Percentiles rank a stretch among this genome's conserved stretches.
These are phyloP conservation scores for Phytopythium cucurbitacearum DNA, from an alignment of 352 stramenopile genomes.

Conservation along the genomic window DNA sequence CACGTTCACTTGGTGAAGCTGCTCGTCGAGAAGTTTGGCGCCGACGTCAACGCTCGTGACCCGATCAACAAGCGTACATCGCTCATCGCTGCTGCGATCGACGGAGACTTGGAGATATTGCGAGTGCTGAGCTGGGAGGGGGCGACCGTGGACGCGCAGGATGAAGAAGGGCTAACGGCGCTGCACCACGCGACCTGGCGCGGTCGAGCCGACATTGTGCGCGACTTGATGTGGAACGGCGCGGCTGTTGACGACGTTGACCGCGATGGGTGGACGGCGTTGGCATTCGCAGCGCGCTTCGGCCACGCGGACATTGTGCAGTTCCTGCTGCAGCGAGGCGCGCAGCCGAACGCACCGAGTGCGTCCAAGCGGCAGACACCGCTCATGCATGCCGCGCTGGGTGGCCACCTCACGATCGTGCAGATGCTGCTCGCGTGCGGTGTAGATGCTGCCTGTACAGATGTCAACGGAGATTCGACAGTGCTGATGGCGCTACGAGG, in stretches of 20 bases:
- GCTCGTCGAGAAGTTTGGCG: not conserved
- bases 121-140: not conserved
- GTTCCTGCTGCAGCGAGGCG: not conserved
- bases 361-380: not conserved
- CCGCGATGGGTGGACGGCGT: conserved; percentile 1
- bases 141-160: not conserved
- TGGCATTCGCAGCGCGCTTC: conserved; percentile 1
- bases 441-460: not conserved
- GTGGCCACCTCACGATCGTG: conserved; percentile 1
- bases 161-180: conserved; percentile 1
- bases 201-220: not conserved
- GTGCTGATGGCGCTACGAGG: conserved; percentile 1
- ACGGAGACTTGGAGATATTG: not conserved
- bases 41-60: conserved; percentile 2
- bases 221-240: not conserved
- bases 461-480: not conserved
- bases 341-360: not conserved
- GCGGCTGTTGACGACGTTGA: not conserved
- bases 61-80: not conserved
- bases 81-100: not conserved
- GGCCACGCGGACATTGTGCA: not conserved
- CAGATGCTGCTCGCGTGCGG: not conserved
- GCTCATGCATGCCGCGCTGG: not conserved
- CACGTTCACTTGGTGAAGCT: not conserved
- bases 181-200: conserved; percentile 2